Percentiles rank a stretch among this genome's conserved stretches.
These are phyloP conservation scores for Alopecurus myosuroides DNA, from an alignment of 176 grass and related monocot genomes.

Conservation along the genomic window DNA sequence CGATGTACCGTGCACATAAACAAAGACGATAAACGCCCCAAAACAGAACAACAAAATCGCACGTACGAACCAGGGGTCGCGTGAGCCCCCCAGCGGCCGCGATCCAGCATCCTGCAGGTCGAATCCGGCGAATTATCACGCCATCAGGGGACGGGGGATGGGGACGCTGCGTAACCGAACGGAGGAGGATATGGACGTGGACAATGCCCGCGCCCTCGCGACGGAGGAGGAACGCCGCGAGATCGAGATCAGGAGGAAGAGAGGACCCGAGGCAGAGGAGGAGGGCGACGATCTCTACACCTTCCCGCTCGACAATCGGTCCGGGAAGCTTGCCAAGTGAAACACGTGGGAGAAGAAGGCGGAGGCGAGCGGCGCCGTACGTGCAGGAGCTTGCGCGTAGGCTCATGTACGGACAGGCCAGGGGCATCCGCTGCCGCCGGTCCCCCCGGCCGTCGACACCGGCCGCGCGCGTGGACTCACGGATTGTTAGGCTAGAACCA, in stretches of 20 bases:
- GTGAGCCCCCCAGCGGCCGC: neutral
- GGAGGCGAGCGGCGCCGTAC: neutral
- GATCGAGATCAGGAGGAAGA: neutral
- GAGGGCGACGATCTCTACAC: slow-evolving; percentile 4
- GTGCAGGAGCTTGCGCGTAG: neutral
- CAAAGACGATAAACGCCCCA: neutral
- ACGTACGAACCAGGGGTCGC: neutral
- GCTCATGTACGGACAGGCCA: neutral
- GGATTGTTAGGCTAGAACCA: no score
- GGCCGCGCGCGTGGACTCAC: neutral
- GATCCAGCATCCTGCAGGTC: neutral
- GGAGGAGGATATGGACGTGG: neutral
- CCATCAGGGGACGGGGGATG: neutral
- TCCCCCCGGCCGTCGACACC: neutral
- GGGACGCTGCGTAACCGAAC: neutral
- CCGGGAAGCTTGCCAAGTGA: neutral
- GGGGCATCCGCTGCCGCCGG: neutral
- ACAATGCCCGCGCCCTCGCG: neutral
- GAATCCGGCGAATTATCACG: no score
- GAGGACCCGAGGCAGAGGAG: neutral
- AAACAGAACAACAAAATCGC: neutral
- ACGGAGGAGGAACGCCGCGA: neutral
- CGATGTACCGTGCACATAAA: neutral
- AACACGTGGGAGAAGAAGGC: neutral
- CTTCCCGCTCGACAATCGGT: neutral